Conservation (phyloP, 331 rosid genomes). For the Malus hybrid region DNA sequence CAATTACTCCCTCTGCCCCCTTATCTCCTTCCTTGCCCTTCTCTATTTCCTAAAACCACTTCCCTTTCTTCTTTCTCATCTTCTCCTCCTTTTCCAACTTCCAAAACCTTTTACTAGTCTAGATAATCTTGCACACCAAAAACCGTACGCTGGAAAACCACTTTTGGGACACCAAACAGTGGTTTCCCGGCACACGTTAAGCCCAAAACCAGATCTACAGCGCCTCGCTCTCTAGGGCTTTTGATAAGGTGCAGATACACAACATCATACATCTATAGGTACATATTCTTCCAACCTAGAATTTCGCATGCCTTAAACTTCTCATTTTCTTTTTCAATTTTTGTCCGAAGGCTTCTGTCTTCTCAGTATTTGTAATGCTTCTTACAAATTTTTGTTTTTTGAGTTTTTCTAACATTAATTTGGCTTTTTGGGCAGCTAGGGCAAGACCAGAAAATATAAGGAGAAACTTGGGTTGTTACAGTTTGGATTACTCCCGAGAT, state of each 20-base stretch:
- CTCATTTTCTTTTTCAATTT: neutral
- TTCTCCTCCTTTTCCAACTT: neutral
- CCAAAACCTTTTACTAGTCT: neutral
- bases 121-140: neutral
- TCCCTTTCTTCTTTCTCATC: conserved; percentile 1
- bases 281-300: neutral
- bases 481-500: conserved; percentile 36
- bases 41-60: conserved; percentile 4
- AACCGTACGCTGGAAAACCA: conserved; percentile 3
- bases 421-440: conserved; percentile 22
- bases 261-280: neutral
- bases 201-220: conserved; percentile 36
- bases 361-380: neutral
- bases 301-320: neutral
- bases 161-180: neutral
- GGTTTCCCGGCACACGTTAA: neutral
- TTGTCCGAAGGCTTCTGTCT: neutral
- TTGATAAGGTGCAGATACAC: neutral
- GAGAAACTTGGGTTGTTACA: conserved; percentile 7
- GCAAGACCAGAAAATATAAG: neutral
- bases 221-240: neutral
- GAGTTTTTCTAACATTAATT: neutral
- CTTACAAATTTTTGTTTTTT: neutral
- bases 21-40: conserved; percentile 16
- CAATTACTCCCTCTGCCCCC: conserved; percentile 65